Base-by-base conservation (phyloP, 768 basidiomycete species). In the Lanmaoa pseudosensibilis region DNA sequence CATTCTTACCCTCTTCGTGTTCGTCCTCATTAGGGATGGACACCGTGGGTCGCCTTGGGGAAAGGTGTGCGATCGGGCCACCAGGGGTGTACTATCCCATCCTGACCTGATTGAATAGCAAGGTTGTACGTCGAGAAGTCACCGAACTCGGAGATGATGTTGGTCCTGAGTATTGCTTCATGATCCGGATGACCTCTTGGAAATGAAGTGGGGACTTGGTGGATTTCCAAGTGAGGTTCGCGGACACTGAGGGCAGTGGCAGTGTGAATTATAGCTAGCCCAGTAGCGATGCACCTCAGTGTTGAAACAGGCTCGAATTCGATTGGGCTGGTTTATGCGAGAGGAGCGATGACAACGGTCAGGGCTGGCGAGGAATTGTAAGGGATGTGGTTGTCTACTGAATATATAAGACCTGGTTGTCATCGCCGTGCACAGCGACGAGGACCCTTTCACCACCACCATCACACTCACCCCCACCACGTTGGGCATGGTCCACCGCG, bases 401-500 rank as follows among this genome's bases (percentile, higher is more conserved):
- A n/a, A n/a, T n/a, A 12, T 49, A 37, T 27, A 36, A 37, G 36
- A 13, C 36, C 37, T 48, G 32, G 49, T 48, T 47, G 51, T 15
- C 51, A 34, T 48, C 11, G 33, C 11, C 23, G 32, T 52, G 32
- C 51, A 13, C 48, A 27, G 48, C 13, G 36, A 11, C 37, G 49
- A n/a, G 13, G 18, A 36, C 30, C 16, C 45, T 37, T 51, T 37
- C n/a, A 51, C 36, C 51, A 33, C 5, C 25, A 36, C 40, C 23
- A 49, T 21, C 33, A 48, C 27, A 6, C 27, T 36, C 34, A 49
- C 36, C 25, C 13, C 7, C 23, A n/a, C 48, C 48, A 38, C 49
- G 37, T 30, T 33, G 33, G 23, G 21, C 8, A 90, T 90, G 88
- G 85, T 88, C 47, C 88, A 88, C 68, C 80, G 87, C 25, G 75